Conservation (phyloP, 257 asterid genomes). For the Solanum pinnatisectum region DNA sequence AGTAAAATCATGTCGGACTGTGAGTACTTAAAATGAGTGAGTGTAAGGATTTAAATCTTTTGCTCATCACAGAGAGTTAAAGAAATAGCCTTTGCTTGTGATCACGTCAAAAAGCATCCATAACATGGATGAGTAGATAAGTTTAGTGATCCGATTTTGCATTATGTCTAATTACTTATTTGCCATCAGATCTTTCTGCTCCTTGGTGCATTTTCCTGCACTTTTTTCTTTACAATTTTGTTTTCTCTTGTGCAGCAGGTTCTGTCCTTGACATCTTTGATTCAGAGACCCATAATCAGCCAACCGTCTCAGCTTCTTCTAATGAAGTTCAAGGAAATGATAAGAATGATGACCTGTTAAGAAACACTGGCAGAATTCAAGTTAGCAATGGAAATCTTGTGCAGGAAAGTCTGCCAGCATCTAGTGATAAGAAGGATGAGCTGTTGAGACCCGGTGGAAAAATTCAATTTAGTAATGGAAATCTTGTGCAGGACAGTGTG, state of each 20-base stretch:
- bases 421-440: conserved; percentile 10
- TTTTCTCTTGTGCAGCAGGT: conserved; percentile 14
- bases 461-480: conserved; percentile 21
- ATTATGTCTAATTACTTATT: background rate
- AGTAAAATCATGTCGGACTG: background rate
- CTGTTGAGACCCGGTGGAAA: conserved; percentile 10
- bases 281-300: conserved; percentile 9
- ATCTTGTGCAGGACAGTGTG: conserved; percentile 7
- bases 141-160: background rate
- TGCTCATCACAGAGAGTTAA: background rate
- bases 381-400: conserved; percentile 15
- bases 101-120: background rate
- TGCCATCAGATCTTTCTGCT: background rate
- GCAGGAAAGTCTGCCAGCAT: conserved; percentile 4
- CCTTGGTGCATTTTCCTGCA: background rate
- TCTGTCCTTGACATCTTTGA: conserved; percentile 13
- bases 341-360: conserved; percentile 8
- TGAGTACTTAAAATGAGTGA: background rate
- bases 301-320: conserved; percentile 11
- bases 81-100: background rate
- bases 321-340: conserved; percentile 7
- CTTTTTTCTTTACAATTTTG: background rate
- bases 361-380: conserved; percentile 17
- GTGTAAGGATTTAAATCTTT: background rate
- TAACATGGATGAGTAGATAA: background rate